Evolutionary conservation across 2,329 filamentous ascomycete species (phyloP).

Genomic region (Amauroascus verrucosus): DNA sequence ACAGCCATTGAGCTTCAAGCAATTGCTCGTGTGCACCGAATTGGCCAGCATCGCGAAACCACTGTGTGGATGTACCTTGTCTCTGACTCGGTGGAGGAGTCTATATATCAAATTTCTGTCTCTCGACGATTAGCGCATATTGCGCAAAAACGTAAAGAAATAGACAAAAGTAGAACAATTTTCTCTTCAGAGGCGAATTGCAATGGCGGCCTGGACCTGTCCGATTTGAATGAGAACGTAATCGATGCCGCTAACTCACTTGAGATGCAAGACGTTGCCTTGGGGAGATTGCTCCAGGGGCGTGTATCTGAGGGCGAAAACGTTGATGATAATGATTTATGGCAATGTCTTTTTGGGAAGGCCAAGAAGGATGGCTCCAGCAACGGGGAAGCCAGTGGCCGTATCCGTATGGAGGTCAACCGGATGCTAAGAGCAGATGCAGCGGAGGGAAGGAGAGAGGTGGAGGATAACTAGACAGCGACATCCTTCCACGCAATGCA

Average conservation of each 20-base stretch:
- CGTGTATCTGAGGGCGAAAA: constrained; percentile 65
- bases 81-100: constrained; percentile 82
- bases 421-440: constrained; percentile 46
- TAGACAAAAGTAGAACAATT: constrained; percentile 29
- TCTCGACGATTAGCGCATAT: constrained; percentile 69
- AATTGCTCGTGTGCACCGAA: constrained; percentile 87
- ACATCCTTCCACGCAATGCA: not conserved
- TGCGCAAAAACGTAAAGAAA: constrained; percentile 36
- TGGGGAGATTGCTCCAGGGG: constrained; percentile 61
- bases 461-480: not conserved
- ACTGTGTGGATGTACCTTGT: constrained; percentile 94
- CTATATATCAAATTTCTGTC: constrained; percentile 80
- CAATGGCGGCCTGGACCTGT: not conserved
- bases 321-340: constrained; percentile 68
- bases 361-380: constrained; percentile 22
- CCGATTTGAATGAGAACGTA: constrained; percentile 45
- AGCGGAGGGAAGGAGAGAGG: constrained; percentile 33
- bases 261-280: constrained; percentile 63
- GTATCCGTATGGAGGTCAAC: constrained; percentile 34
- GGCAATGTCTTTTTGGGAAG: constrained; percentile 76
- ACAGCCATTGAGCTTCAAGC: constrained; percentile 90
- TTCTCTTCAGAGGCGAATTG: constrained; percentile 12
- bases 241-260: constrained; percentile 77
- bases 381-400: not conserved
- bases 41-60: constrained; percentile 77